Conservation (phyloP, 495 filamentous ascomycete genomes). For the Hypoxylon crocopeplum region DNA sequence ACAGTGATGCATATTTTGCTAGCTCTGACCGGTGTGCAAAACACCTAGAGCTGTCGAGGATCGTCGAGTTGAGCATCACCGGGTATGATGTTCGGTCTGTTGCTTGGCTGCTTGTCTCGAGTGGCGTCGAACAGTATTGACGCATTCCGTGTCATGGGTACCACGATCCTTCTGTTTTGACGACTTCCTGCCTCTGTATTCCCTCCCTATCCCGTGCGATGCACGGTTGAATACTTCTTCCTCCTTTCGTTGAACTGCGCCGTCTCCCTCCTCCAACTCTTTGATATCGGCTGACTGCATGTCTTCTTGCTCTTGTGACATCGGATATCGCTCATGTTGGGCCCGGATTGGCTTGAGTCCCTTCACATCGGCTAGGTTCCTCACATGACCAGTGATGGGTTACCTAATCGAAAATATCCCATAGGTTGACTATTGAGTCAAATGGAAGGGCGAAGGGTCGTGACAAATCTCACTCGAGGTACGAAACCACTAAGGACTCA, state of each 20-base stretch:
- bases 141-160: conserved; percentile 5
- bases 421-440: too few species aligned
- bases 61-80: conserved; percentile 21
- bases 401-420: too few species aligned
- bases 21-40: background rate
- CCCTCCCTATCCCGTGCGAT: conserved; percentile 3
- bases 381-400: too few species aligned
- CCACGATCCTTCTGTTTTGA: conserved; percentile 2
- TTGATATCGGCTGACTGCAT: conserved; percentile 8
- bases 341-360: too few species aligned
- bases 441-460: background rate
- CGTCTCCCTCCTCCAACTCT: conserved; percentile 5
- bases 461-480: conserved; percentile 27
- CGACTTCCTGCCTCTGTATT: background rate
- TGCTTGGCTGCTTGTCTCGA: conserved; percentile 12
- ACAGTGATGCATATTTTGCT: conserved; percentile 12
- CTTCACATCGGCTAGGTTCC: too few species aligned
- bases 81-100: conserved; percentile 2
- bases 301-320: conserved; percentile 2
- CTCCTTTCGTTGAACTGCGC: conserved; percentile 1
- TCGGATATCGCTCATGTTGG: background rate
- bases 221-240: conserved; percentile 5
- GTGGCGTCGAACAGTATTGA: conserved; percentile 15
- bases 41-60: conserved; percentile 1
- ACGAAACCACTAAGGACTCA: conserved; percentile 5